Conservation (phyloP, 768 basidiomycete species). For the Naganishia friedmannii region DNA sequence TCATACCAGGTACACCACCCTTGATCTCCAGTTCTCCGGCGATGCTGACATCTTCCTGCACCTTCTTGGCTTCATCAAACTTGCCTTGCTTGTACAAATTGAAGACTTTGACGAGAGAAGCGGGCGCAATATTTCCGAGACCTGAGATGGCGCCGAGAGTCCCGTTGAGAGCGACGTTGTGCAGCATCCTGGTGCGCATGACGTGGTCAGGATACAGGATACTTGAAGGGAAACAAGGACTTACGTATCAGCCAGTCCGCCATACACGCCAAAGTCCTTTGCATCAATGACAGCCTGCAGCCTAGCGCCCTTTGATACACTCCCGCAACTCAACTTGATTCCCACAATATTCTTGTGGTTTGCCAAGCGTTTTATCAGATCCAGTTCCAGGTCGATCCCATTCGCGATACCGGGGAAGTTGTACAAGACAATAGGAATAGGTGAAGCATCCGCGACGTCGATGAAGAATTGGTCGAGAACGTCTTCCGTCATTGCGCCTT, state of each 20-base stretch:
- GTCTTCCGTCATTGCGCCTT: constrained; percentile 39
- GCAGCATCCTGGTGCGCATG: constrained; percentile 31
- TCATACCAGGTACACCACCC: constrained; percentile 38
- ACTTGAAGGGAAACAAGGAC: neutral
- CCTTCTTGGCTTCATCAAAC: constrained; percentile 30
- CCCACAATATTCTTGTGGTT: constrained; percentile 52
- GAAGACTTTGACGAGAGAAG: constrained; percentile 35
- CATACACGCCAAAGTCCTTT: constrained; percentile 30
- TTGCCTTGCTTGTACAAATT: constrained; percentile 32
- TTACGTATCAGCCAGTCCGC: constrained; percentile 33
- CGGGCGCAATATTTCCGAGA: constrained; percentile 38
- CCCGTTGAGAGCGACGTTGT: constrained; percentile 25
- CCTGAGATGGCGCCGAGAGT: constrained; percentile 40
- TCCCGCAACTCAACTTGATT: constrained; percentile 52
- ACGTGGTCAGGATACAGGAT: neutral
- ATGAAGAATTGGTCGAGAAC: constrained; percentile 44
- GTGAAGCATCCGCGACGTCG: constrained; percentile 47
- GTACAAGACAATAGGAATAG: constrained; percentile 50
- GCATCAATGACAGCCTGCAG: constrained; percentile 31
- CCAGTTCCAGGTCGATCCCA: constrained; percentile 51
- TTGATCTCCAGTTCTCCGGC: constrained; percentile 35
- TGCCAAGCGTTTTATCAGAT: constrained; percentile 47
- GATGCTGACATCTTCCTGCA: constrained; percentile 34
- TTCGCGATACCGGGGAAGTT: constrained; percentile 49
- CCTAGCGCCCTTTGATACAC: constrained; percentile 50